A percentile compares a stretch with the other conserved stretches of the same genome.
These are phyloP conservation scores for Ophiostoma sp. DNA, from an alignment of 2,329 filamentous ascomycete species.

Conservation along the genomic window DNA sequence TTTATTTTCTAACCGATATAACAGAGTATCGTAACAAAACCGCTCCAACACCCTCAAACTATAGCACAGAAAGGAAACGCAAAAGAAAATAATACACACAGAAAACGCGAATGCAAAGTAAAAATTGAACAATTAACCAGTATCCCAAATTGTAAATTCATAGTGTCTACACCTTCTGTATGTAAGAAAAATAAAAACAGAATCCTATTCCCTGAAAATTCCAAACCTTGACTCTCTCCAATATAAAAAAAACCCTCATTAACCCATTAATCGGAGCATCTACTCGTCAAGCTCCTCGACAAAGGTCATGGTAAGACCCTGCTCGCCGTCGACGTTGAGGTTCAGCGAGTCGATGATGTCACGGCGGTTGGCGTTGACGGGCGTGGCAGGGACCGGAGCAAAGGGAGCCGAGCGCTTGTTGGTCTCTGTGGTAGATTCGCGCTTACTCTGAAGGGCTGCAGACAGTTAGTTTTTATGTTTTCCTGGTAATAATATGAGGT, in stretches of 20 bases:
- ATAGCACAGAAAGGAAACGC: neutral
- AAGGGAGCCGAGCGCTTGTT: constrained; percentile 8
- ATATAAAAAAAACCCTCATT: neutral
- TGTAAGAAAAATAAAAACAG: neutral
- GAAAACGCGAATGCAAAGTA: neutral
- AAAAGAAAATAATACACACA: no score
- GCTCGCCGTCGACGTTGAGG: constrained; percentile 41
- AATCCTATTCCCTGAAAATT: neutral
- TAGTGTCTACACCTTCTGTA: neutral
- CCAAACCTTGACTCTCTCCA: constrained; percentile 2
- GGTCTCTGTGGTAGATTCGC: constrained; percentile 19
- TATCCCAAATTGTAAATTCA: constrained; percentile 12
- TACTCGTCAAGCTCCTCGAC: constrained; percentile 37
- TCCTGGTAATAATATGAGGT: neutral
- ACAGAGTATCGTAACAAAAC: neutral
- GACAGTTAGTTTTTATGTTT: neutral
- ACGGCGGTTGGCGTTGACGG: constrained; percentile 25
- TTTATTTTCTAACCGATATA: neutral
- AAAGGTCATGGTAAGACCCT: constrained; percentile 46
- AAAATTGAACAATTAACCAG: neutral
- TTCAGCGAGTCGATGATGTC: constrained; percentile 38
- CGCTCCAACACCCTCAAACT: neutral
- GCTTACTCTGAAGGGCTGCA: constrained; percentile 32
- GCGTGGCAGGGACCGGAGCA: constrained; percentile 7
- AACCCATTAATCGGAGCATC: neutral